phyloP scores from a whole-genome alignment of 352 stramenopile species.

The Phytopythium mirpurense region DNA sequence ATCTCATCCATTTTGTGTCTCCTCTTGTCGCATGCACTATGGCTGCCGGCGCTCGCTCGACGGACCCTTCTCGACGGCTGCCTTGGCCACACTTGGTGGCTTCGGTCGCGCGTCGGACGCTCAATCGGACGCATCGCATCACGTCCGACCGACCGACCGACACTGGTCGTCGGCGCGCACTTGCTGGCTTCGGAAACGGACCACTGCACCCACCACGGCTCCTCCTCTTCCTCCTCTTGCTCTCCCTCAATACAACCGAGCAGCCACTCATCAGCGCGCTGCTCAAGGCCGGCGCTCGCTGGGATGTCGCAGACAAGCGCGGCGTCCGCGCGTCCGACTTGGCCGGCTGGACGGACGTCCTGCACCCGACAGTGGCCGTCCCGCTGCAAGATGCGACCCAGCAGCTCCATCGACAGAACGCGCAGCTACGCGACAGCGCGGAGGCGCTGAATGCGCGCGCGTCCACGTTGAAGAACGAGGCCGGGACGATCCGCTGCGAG shows the following conservation, averaged over 20 bases:
- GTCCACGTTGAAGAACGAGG: too few species aligned
- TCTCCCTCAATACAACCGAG: neutral
- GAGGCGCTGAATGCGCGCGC: neutral
- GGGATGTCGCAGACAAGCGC: constrained; percentile 25
- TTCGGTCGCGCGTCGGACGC: neutral
- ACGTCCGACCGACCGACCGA: neutral
- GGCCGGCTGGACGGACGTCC: constrained; percentile 24
- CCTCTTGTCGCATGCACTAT: neutral
- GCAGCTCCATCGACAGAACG: constrained; percentile 17
- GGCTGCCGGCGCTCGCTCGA: neutral
- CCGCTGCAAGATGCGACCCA: constrained; percentile 20
- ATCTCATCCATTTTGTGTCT: neutral
- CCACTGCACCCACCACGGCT: neutral
- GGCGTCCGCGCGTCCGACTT: constrained; percentile 26
- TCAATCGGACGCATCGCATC: neutral
- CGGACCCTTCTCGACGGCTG: neutral
- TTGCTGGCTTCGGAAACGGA: constrained; percentile 1
- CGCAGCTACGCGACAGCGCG: neutral
- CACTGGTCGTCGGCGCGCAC: neutral
- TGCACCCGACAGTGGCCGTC: constrained; percentile 25
- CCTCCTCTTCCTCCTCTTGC: too few species aligned
- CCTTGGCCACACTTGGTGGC: neutral
- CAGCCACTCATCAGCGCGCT: constrained; percentile 17
- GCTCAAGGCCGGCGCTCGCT: constrained; percentile 20
- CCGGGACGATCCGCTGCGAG: neutral